Conservation (phyloP, 257 asterid species). For the Salvia hispanica region DNA sequence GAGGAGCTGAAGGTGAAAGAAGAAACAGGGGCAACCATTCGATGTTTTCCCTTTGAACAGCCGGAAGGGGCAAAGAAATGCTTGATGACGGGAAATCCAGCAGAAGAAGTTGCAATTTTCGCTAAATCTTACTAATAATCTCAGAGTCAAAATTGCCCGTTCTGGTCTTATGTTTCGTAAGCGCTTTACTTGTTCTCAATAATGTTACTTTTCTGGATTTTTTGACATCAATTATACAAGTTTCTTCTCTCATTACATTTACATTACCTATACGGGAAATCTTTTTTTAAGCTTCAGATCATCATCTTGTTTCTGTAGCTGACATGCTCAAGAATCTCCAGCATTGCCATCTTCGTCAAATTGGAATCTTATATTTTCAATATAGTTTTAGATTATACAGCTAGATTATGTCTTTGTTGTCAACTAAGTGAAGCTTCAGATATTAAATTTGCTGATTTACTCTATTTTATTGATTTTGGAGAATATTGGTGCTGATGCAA, state of each 20-base stretch:
- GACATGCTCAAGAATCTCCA: not conserved
- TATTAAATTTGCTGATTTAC: no score
- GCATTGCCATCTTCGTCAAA: not conserved
- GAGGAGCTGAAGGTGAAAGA: conserved; percentile 88
- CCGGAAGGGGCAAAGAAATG: conserved; percentile 73
- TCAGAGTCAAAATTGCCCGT: not conserved
- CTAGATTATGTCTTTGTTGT: no score
- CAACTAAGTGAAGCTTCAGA: no score
- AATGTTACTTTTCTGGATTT: not conserved
- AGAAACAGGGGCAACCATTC: conserved; percentile 93
- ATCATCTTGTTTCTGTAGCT: not conserved
- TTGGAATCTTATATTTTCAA: not conserved
- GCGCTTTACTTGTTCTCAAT: not conserved
- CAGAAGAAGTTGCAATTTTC: conserved; percentile 90
- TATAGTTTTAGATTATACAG: conserved; percentile 18
- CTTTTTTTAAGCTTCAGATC: not conserved
- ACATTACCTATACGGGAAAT: not conserved
- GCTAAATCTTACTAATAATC: conserved; percentile 78
- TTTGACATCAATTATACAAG: no score
- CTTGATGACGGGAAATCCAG: conserved; percentile 84
- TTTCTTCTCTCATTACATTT: not conserved
- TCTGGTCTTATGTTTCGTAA: not conserved
- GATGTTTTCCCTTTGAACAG: conserved; percentile 96
- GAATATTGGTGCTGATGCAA: no score
- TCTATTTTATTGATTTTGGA: no score